A percentile compares a stretch with the other conserved stretches of the same genome.
Evolutionary conservation across 371 early-diverging fungal species (phyloP).

Genomic region (Mucor indicus): DNA sequence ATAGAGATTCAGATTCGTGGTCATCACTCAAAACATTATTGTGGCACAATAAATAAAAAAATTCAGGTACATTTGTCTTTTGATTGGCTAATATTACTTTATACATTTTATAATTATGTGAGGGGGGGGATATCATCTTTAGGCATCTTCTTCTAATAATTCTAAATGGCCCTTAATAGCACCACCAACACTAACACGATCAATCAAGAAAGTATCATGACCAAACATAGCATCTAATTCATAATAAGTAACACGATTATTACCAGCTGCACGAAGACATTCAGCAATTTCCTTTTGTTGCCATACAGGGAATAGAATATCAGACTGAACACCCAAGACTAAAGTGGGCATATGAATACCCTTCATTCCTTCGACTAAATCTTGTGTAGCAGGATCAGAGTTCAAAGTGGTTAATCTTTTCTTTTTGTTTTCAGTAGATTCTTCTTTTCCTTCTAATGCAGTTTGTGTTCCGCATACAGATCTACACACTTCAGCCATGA

Average conservation of each 20-base stretch:
- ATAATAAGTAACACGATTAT: conserved; percentile 88
- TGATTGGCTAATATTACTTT: too few species aligned
- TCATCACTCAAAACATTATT: conserved; percentile 70
- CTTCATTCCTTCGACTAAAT: conserved; percentile 58
- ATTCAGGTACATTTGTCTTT: too few species aligned
- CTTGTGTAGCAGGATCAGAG: conserved; percentile 49
- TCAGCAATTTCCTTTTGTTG: conserved; percentile 95
- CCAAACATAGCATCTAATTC: conserved; percentile 97
- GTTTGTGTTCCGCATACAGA: conserved; percentile 25
- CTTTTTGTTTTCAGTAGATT: conserved; percentile 5
- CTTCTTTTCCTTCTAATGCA: conserved; percentile 30
- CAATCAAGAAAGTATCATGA: conserved; percentile 95
- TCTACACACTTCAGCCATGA: conserved; percentile 29
- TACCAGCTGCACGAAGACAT: conserved; percentile 77
- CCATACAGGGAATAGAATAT: conserved; percentile 91
- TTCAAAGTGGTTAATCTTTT: conserved; percentile 20
- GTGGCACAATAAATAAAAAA: conserved; percentile 83
- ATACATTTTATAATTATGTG: too few species aligned
- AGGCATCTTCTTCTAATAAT: conserved; percentile 33
- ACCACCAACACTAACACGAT: conserved; percentile 84
- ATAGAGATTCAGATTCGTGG: conserved; percentile 84
- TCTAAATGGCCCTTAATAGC: conserved; percentile 94
- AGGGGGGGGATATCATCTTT: too few species aligned
- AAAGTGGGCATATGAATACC: conserved; percentile 72
- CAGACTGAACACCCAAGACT: conserved; percentile 91